Conservation (phyloP, 768 basidiomycete species). For the Termitomyces sp. region DNA sequence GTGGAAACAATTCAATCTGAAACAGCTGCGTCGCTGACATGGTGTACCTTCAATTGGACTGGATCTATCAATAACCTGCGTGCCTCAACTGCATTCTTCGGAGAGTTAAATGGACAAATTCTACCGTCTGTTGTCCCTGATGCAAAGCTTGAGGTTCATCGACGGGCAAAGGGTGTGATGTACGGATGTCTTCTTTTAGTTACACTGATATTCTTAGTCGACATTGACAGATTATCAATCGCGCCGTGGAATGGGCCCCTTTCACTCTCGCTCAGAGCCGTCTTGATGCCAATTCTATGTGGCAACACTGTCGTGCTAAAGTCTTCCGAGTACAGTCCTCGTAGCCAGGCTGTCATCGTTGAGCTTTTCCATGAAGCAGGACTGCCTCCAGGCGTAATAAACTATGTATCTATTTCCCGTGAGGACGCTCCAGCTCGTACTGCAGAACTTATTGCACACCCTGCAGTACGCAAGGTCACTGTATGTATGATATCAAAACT, state of each 20-base stretch:
- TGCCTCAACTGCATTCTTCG: constrained; percentile 26
- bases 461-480: constrained; percentile 46
- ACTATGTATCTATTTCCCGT: constrained; percentile 43
- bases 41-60: constrained; percentile 21
- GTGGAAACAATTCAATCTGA: constrained; percentile 29
- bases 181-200: constrained; percentile 20
- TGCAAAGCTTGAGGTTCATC: constrained; percentile 35
- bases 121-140: constrained; percentile 40
- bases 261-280: constrained; percentile 35
- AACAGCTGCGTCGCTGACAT: constrained; percentile 26
- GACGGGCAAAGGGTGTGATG: constrained; percentile 49
- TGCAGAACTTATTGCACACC: constrained; percentile 50
- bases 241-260: constrained; percentile 54
- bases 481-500: constrained; percentile 20
- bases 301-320: constrained; percentile 54
- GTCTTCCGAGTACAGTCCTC: constrained; percentile 44
- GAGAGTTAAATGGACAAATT: constrained; percentile 35
- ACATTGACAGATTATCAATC: constrained; percentile 36
- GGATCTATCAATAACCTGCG: constrained; percentile 20
- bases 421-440: constrained; percentile 37
- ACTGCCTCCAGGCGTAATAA: constrained; percentile 53
- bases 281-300: constrained; percentile 42
- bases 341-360: constrained; percentile 36
- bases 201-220: neutral
- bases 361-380: constrained; percentile 54